These are phyloP conservation scores for Mucor ambiguus DNA, from an alignment of 371 early-diverging fungal species.

Conservation along the genomic window DNA sequence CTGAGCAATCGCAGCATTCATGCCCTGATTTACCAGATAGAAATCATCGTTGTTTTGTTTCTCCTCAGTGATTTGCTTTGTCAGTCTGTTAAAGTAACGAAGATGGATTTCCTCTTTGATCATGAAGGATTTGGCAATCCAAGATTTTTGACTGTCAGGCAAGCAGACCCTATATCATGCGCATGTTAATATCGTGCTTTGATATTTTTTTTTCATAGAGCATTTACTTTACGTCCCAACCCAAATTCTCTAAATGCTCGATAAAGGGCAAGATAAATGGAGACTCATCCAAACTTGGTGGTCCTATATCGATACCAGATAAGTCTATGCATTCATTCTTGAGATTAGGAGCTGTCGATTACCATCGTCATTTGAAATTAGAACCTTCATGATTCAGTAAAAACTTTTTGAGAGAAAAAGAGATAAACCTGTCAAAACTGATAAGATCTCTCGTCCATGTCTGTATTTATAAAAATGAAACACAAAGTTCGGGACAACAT, in stretches of 20 bases:
- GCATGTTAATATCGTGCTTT: neutral
- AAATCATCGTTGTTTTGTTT: slow-evolving; percentile 33
- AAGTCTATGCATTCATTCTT: neutral
- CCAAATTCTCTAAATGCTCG: slow-evolving; percentile 38
- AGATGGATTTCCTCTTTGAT: slow-evolving; percentile 45
- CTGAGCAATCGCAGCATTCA: neutral
- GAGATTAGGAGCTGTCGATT: neutral
- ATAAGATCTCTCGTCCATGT: neutral
- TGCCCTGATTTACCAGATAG: slow-evolving; percentile 30
- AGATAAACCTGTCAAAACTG: neutral
- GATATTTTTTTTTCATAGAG: neutral
- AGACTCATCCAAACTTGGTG: slow-evolving; percentile 40
- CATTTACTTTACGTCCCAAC: slow-evolving; percentile 47
- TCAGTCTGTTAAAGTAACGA: slow-evolving; percentile 38
- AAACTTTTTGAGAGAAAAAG: neutral
- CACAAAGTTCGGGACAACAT: slow-evolving; percentile 10
- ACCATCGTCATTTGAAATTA: slow-evolving; percentile 47
- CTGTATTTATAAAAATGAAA: slow-evolving; percentile 2
- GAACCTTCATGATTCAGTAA: slow-evolving; percentile 22
- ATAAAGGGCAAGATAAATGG: slow-evolving; percentile 48
- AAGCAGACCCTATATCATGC: slow-evolving; percentile 34
- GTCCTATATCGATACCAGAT: slow-evolving; percentile 23
- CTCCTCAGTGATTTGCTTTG: slow-evolving; percentile 26
- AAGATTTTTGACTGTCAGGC: slow-evolving; percentile 50
- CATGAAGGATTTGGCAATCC: slow-evolving; percentile 52